Evolutionary conservation across 805 yeast genomes (phyloP).

Genomic region (Yarrowia sp.): DNA sequence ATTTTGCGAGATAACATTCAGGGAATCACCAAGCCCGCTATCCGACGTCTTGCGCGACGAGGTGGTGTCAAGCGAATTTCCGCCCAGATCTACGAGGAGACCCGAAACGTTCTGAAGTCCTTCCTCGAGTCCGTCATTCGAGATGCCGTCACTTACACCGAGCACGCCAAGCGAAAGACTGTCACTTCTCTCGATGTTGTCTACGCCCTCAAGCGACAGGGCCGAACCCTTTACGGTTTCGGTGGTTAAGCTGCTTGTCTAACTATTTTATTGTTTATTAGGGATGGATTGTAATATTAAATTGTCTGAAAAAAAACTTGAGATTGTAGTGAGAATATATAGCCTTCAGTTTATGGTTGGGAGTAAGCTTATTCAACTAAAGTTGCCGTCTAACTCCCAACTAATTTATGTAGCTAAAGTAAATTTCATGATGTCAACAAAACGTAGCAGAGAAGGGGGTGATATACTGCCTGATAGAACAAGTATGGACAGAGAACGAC

Average conservation of each 20-base stretch:
- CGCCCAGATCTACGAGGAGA: conserved; percentile 97
- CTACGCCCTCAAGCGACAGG: conserved; percentile 99
- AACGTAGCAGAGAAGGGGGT: too few relatives aligned
- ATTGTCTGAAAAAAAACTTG: not conserved
- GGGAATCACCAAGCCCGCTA: conserved; percentile 99
- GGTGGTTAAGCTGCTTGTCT: conserved; percentile 72
- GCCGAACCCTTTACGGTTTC: conserved; percentile 99
- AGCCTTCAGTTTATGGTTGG: too few relatives aligned
- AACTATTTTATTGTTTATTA: conserved; percentile 19
- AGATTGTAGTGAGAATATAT: too few relatives aligned
- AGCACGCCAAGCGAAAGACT: conserved; percentile 99
- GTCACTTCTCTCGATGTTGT: conserved; percentile 98
- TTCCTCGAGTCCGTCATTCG: conserved; percentile 96
- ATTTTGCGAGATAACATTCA: conserved; percentile 98
- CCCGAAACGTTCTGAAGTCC: conserved; percentile 91
- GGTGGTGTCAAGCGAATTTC: conserved; percentile 99
- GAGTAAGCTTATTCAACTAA: too few relatives aligned
- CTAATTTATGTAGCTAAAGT: too few relatives aligned
- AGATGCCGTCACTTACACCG: conserved; percentile 98
- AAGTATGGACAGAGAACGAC: too few relatives aligned
- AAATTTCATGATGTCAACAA: too few relatives aligned
- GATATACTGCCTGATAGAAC: too few relatives aligned
- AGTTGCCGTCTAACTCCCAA: too few relatives aligned
- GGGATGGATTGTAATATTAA: conserved; percentile 25
- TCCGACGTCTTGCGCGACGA: conserved; percentile 99